Evolutionary conservation across 129 eudicot genomes (phyloP).

Genomic region (Glebionis coronaria): DNA sequence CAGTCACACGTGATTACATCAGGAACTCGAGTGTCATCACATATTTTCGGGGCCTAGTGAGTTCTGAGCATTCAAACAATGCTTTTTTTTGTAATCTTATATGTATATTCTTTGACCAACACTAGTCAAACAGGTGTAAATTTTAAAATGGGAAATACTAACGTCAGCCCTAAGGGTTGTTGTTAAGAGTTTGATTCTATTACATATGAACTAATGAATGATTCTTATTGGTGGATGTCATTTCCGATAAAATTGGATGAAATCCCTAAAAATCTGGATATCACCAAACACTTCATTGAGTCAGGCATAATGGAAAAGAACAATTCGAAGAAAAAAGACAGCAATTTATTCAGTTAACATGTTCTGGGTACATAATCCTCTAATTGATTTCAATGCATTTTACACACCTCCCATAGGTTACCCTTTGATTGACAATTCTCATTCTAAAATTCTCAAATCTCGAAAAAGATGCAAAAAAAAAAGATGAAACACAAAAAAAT

Average conservation of each 20-base stretch:
- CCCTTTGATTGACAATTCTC: conserved; percentile 20
- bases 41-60: conserved; percentile 13
- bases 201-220: too few relatives aligned
- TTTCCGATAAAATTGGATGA: too few relatives aligned
- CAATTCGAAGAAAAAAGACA: background rate
- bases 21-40: conserved; percentile 27
- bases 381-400: conserved; percentile 16
- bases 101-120: background rate
- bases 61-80: background rate
- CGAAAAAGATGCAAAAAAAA: conserved; percentile 11
- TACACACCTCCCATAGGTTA: conserved; percentile 19
- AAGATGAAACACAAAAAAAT: conserved; percentile 12
- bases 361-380: conserved; percentile 21
- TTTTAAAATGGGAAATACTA: too few relatives aligned
- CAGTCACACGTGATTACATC: conserved; percentile 21
- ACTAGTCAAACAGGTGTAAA: background rate
- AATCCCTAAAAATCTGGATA: too few relatives aligned
- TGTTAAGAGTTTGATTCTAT: too few relatives aligned
- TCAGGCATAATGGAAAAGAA: too few relatives aligned
- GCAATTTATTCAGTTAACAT: conserved; percentile 27
- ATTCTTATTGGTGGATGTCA: too few relatives aligned
- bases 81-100: background rate
- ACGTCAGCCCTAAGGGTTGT: too few relatives aligned
- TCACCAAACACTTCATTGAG: too few relatives aligned
- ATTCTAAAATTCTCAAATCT: conserved; percentile 23